Evolutionary conservation across 176 grass and related monocot species (phyloP), one percentile per base, ranked within the genome.

Genomic region (Microstegium vimineum): DNA sequence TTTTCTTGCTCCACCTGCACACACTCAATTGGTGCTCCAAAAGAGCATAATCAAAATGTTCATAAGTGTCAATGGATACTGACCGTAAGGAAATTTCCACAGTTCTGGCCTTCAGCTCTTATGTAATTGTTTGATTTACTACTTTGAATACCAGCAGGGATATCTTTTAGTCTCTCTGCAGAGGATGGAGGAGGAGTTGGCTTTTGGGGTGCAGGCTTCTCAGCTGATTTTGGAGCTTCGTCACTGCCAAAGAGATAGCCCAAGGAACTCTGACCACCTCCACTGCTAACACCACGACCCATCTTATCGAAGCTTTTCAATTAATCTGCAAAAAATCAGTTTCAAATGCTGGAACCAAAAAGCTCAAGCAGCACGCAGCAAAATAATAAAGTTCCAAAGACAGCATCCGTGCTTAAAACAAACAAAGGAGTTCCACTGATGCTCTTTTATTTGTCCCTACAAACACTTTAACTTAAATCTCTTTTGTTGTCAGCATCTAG

Each of bases 231-330:
- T 20, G 81, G 77, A 67, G 81, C 66, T 35, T 90, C 91, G 40
- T 73, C 83, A 1, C 84, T 46, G 43, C 91, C 91, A 25, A 93
- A 93, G 17, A 93, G 84, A 67, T 93, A 93, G 38, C 85, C 91
- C 82, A 93, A 70, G 20, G 91, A 93, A 85, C 91, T 90, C 69
- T 90, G 87, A 6, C 87, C 91, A 78, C 91, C 91, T 1, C 91
- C 91, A 32, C 78, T 82, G 64, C 91, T 90, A 86, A 86, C 85
- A 23, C 91, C 91, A 66, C 91, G 91, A 22, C 90, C 90, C 80
- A 89, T 92, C 70, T 84, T 69, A 74, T 5, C 10, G 22, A 23
- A 68, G 45, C 27, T 75, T 81, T 28, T 60, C 43, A 22, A 30
- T 17, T 43, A 67, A 46, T 67, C 77, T 86, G 77, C 45, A 59